phyloP scores from a whole-genome alignment of 768 basidiomycete genomes.

The Chalciporus piperatus region DNA sequence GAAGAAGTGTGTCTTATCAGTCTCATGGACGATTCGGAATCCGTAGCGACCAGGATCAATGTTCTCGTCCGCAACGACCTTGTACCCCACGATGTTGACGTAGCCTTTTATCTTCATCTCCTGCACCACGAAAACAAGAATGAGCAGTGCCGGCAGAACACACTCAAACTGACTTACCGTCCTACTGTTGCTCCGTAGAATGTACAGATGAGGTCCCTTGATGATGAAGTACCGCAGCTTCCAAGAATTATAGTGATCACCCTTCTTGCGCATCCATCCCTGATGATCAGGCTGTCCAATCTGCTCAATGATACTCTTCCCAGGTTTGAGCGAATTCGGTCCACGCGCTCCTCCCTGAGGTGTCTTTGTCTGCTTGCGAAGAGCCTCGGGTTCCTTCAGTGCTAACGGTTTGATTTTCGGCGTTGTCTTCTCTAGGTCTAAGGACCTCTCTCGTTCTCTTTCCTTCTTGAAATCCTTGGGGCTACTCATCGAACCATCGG shows the following conservation, averaged over 20 bases:
- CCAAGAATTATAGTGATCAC: conserved; percentile 91
- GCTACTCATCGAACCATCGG: conserved; percentile 34
- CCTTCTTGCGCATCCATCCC: conserved; percentile 96
- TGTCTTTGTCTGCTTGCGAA: conserved; percentile 55
- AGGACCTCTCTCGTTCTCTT: conserved; percentile 22
- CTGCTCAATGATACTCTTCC: conserved; percentile 79
- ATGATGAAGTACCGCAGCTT: conserved; percentile 89
- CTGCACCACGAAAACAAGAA: conserved; percentile 34
- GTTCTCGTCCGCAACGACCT: conserved; percentile 90
- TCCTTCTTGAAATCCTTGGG: conserved; percentile 20
- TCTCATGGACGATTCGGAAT: conserved; percentile 89
- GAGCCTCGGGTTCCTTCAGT: conserved; percentile 36
- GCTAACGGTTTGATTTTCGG: conserved; percentile 17
- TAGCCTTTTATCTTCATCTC: conserved; percentile 97
- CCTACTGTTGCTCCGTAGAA: conserved; percentile 71
- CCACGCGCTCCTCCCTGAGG: conserved; percentile 26
- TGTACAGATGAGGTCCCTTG: conserved; percentile 90
- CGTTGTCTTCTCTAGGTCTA: conserved; percentile 21
- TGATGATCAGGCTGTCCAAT: conserved; percentile 87
- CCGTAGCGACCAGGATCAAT: conserved; percentile 91
- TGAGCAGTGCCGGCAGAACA: background rate
- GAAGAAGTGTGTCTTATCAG: conserved; percentile 86
- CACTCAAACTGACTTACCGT: conserved; percentile 21
- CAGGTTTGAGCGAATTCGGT: conserved; percentile 48
- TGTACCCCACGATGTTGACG: conserved; percentile 87